Base-by-base conservation (phyloP, 805 yeast species). In the Vanderwaltozyma yarrowii region DNA sequence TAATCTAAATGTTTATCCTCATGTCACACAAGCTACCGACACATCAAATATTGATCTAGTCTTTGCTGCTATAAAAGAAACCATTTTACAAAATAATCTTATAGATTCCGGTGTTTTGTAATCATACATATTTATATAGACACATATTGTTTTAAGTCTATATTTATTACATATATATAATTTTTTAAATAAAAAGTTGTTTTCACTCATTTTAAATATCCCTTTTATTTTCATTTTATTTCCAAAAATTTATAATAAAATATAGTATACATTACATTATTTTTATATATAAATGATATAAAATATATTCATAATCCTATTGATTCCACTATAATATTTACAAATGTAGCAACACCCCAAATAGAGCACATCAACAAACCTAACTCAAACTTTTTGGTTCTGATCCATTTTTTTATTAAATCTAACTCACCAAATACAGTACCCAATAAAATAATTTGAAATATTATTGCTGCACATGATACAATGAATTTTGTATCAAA, bases 11-110 rank as follows among this genome's bases (percentile, higher is more conserved):
- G 74, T 88, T 25, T 83, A 82, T 51, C 95, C 96, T 11, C 94
- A 87, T 59, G 82, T 87, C 18, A 87, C 96, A 3, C 95, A 87
- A 60, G 96, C 96, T 0, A 87, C 95, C 0, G 95, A 87, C 57
- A 87, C 96, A 6, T 77, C 85, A 21, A 87, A 87, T 60, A 86
- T 88, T 44, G 77, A 81, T 52, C 64, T 86, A 50, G 95, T 87
- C 5, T 80, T 83, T 62, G 87, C 86, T 11, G 88, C 89, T 7
- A 84, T 83, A 28, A 78, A 77, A 51, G 92, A 83, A 54, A 80
- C 87, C 3, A 77, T 83, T 34, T 67, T 84, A 54, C 86, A 82
- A 47, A 83, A 82, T 53, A 68, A 82, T 15, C 69, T 83, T 47
- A 76, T 76, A 55, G 89, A 81, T 49, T 77, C 85, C 37, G 92